Base-by-base conservation (phyloP, 108 stramenopile genomes). In the Conticribra weissflogii region DNA sequence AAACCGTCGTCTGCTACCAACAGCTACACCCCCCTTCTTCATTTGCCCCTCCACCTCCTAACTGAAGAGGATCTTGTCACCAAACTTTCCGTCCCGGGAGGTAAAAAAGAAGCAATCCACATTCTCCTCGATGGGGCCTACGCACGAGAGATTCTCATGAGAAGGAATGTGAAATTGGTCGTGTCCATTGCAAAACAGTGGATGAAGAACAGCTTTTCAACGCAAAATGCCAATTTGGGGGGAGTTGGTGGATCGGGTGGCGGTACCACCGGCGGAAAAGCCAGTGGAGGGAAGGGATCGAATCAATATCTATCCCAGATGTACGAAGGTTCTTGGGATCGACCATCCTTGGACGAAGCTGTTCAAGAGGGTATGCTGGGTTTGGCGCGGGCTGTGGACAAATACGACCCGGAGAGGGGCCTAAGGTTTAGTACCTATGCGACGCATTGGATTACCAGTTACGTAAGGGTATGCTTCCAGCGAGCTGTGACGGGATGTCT, bases 301-400 rank as follows among this genome's bases (percentile, higher is more conserved):
- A 34, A 47, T 15, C 22, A 50, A 32, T 61, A 55, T 17, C 50
- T 75, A 31, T 24, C 66, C 1, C 70, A 71, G 23, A 68, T 83
- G 44, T 85, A 84, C 64, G 68, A 78, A 17, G 85, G 86, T 17
- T 62, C 71, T 2, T 79, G 80, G 78, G 76, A 74, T 75, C 61
- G 79, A 59, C 89, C 92, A 9, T 68, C 71, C 28, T 63, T 92
- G 44, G 91, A 95, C 46, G 95, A 96, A 60, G 89, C 88, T 1
- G 80, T 92, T 18, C 95, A 96, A 63, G 91, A 93, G 77, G 95
- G 91, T 0, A 85, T 91, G 36, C 17, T 92, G 14, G 95, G 95
- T 0, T 59, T 96, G 28, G 83, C 88, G 5, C 72, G 74, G 21
- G 95, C 95, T 0, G 90, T 85, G 18, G 92, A 94, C 60, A 85